Conservation (phyloP, 305 asterid genomes). For the Fraxinus greggii region DNA sequence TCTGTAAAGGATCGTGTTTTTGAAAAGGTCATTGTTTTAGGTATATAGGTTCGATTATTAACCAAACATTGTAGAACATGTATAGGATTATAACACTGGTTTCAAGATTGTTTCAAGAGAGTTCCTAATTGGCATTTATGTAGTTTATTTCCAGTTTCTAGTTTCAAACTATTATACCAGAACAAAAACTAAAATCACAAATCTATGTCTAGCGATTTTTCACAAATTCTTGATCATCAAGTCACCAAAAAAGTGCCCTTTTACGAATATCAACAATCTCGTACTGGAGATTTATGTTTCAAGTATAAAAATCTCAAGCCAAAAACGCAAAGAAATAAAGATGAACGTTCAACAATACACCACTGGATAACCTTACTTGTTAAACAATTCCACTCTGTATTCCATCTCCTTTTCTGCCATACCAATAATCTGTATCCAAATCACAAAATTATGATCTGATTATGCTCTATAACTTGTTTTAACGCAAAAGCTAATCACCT, state of each 20-base stretch:
- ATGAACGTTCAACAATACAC: slow-evolving; percentile 6
- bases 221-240: background rate
- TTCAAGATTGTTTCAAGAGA: background rate
- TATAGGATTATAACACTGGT: background rate
- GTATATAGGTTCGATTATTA: background rate
- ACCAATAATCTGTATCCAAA: slow-evolving; percentile 35
- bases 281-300: background rate
- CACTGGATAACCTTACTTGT: slow-evolving; percentile 37
- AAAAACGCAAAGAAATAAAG: background rate
- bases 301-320: background rate
- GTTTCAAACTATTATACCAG: background rate
- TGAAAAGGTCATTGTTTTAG: background rate
- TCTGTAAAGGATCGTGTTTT: background rate
- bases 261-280: background rate
- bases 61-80: background rate
- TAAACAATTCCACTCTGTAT: slow-evolving; percentile 47
- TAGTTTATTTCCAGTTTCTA: background rate
- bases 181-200: background rate
- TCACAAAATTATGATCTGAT: background rate
- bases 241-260: background rate
- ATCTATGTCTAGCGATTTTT: background rate
- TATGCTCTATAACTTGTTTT: background rate
- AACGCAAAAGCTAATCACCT: background rate
- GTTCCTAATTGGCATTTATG: background rate
- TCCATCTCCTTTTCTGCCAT: slow-evolving; percentile 54